These are phyloP conservation scores for Colletotrichum shisoi DNA, from an alignment of 2,329 filamentous ascomycete genomes.

Conservation along the genomic window DNA sequence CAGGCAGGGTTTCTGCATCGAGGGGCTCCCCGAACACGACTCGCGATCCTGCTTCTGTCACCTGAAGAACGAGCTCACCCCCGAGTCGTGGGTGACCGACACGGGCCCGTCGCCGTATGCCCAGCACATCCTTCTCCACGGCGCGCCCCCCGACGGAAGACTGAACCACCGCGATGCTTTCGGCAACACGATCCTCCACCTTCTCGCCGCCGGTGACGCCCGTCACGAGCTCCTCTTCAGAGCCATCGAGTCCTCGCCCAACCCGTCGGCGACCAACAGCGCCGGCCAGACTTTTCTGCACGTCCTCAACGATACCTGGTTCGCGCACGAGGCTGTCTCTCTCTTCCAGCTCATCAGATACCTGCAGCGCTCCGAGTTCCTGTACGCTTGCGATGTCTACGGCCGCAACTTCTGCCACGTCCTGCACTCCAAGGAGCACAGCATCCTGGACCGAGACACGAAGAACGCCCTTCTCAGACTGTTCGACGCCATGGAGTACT, in stretches of 20 bases:
- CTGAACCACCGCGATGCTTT: constrained; percentile 50
- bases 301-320: constrained; percentile 50
- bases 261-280: constrained; percentile 48
- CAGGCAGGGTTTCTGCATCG: constrained; percentile 40
- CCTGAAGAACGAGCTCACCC: constrained; percentile 41
- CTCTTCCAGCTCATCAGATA: constrained; percentile 44
- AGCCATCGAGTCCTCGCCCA: constrained; percentile 40
- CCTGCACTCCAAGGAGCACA: constrained; percentile 43
- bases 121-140: constrained; percentile 14
- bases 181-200: constrained; percentile 58
- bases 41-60: constrained; percentile 46
- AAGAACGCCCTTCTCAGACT: constrained; percentile 48
- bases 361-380: constrained; percentile 42
- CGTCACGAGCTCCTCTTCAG: constrained; percentile 45
- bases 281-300: constrained; percentile 61
- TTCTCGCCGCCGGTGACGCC: constrained; percentile 53
- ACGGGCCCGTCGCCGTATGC: constrained; percentile 42
- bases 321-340: constrained; percentile 44
- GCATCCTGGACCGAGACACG: constrained; percentile 44
- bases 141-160: constrained; percentile 37
- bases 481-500: constrained; percentile 47
- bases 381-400: constrained; percentile 57
- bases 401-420: constrained; percentile 63
- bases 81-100: constrained; percentile 46
- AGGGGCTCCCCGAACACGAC: constrained; percentile 42